Evolutionary conservation across 495 filamentous ascomycete species (phyloP), one percentile per base, ranked within the genome.

Genomic region (Podospora pseudocomata): DNA sequence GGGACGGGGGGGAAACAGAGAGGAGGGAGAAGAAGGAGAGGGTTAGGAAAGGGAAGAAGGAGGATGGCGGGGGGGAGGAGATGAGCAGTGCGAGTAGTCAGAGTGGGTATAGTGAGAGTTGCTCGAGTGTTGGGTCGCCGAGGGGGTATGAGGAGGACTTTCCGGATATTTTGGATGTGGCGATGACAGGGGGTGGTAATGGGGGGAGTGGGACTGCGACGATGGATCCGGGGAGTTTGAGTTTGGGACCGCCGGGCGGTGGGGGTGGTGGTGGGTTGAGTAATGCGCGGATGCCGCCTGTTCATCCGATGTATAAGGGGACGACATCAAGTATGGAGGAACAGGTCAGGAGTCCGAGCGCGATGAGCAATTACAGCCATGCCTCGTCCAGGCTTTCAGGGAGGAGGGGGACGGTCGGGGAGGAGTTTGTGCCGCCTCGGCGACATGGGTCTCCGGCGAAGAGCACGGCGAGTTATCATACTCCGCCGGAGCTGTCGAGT

Each of bases 11-110:
- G 23, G 86, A 89, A 64, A 16, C 7, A 11, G 39, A 16, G 39
- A 85, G 90, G 34, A 82, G 86, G 39, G 85, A 88, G 3, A 93
- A 93, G 75, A 83, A 85, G 73, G 78, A 84, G 59, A 79, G 81
- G 71, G 81, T 86, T 54, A 66, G 84, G 67, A 76, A 80, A 77
- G 80, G 87, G 79, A 79, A 83, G 81, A 78, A 81, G 78, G 68
- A 80, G 63, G 74, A 80, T 63, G 73, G 83, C 73, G 74, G 85
- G 72, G 68, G 80, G 63, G 74, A 83, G 74, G 74, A 84, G 72
- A 73, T 61, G 39, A 75, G 72, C 67, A 79, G 81, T 11, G 70
- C 80, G 15, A 73, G 71, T 69, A 77, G 76, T 73, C 75, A 83
- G 73, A 77, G 87, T 67, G 75, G 79, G 6, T 83, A 78, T 66